These are phyloP conservation scores for Zygosaccharomyces pseudorouxii DNA, from an alignment of 805 yeast genomes.

Conservation along the genomic window DNA sequence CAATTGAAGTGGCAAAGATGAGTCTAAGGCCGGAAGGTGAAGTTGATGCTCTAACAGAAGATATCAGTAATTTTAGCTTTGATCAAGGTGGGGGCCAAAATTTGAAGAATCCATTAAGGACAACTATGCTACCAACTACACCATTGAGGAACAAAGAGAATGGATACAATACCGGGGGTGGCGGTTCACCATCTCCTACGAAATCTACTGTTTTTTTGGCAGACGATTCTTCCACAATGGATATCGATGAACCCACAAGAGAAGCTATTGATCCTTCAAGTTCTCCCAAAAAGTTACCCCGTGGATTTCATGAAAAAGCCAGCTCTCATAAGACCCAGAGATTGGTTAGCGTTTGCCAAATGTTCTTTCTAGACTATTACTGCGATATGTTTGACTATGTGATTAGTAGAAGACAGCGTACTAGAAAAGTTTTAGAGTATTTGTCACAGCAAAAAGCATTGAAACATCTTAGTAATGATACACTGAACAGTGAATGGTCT, in stretches of 20 bases:
- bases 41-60: conserved; percentile 34
- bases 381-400: conserved; percentile 95
- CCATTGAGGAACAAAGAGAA: conserved; percentile 20
- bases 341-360: conserved; percentile 84
- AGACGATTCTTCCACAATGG: conserved; percentile 34
- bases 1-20: conserved; percentile 13
- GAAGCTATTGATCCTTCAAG: conserved; percentile 25
- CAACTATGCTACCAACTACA: conserved; percentile 14
- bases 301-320: conserved; percentile 54
- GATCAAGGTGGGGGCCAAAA: conserved; percentile 18
- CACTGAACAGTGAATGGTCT: conserved; percentile 58
- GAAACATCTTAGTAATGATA: conserved; percentile 34
- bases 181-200: conserved; percentile 31
- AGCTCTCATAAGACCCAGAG: conserved; percentile 74
- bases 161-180: conserved; percentile 10
- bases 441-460: conserved; percentile 37
- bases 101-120: conserved; percentile 13
- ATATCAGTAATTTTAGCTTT: conserved; percentile 34
- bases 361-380: conserved; percentile 91
- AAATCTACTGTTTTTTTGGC: conserved; percentile 26
- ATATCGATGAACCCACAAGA: conserved; percentile 29
- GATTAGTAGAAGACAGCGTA: conserved; percentile 77
- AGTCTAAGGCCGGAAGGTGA: conserved; percentile 29
- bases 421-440: conserved; percentile 60
- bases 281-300: conserved; percentile 37